Evolutionary conservation across 805 yeast genomes (phyloP), one percentile per base, ranked within the genome.

Genomic region (Candida alai): DNA sequence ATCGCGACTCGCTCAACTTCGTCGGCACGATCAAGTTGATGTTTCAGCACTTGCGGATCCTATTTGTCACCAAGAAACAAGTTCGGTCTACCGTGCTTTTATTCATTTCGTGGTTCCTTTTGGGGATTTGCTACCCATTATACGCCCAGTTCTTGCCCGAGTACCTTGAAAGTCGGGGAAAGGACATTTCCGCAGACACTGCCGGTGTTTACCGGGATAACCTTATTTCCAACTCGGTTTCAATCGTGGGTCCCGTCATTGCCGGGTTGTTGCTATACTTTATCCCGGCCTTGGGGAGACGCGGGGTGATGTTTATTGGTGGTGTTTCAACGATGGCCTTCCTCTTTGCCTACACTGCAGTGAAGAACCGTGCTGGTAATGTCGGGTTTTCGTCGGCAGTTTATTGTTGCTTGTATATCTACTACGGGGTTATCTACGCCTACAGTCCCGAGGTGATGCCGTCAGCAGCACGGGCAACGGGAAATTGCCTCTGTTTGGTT

Each of bases 261-360:
- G 60, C 54, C 28, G 60, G 61, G 10, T 42, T 48, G 18, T 34
- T 53, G 14, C n/a, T 42, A 11, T 39, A 39, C 15, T 35, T 35
- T n/a, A 26, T 49, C 9, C 58, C 53, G 1, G 34, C 32, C 19
- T 51, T 77, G 16, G 80, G 82, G 6, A 62, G 82, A 51, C 65
- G 74, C 47, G 82, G 82, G n/a, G 68, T 79, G 0, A 61, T 78
- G 70, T 56, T 59, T 3, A 56, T 73, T 35, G 79, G 82, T 21
- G 73, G 78, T 3, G 13, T 78, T 3, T 44, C 70, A 18, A 61
- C 78, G 1, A 78, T 77, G 71, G 75, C 74, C 2, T 65, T 78
- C 34, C 50, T 79, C 34, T 76, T 78, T 51, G 80, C 78, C 27
- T 78, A 76, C 48, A 78, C 84, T 12, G 69, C 76, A 1, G 78